Evolutionary conservation across 2,329 filamentous ascomycete genomes (phyloP).

Genomic region (Sphaceloma murrayae): DNA sequence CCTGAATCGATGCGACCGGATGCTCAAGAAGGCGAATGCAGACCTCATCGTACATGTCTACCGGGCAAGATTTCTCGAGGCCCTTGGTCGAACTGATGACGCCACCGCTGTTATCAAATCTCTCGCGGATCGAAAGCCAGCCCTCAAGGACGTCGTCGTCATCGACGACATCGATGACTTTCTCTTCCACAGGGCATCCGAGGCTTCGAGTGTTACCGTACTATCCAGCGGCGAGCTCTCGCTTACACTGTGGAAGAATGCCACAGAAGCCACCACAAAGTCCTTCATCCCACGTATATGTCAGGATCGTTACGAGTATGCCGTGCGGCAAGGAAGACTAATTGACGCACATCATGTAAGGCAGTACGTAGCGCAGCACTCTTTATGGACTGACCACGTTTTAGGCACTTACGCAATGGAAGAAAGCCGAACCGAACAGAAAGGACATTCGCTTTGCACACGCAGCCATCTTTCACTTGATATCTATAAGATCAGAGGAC

Average conservation of each 20-base stretch:
- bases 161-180: conserved; percentile 8
- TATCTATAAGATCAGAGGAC: conserved; percentile 3
- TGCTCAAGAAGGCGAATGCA: conserved; percentile 3
- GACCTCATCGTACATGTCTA: conserved; percentile 5
- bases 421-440: conserved; percentile 5
- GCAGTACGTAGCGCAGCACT: too few species aligned
- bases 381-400: background rate
- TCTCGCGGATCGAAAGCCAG: background rate
- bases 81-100: conserved; percentile 1
- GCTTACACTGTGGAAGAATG: conserved; percentile 3
- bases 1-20: conserved; percentile 3
- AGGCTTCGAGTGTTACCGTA: background rate
- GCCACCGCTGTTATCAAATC: background rate
- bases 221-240: background rate
- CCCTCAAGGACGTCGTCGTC: conserved; percentile 4
- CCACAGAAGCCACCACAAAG: background rate
- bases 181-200: background rate
- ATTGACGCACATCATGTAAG: conserved; percentile 12
- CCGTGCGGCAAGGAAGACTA: background rate
- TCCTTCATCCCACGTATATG: background rate
- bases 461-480: conserved; percentile 4
- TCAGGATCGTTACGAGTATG: conserved; percentile 7
- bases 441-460: conserved; percentile 2
- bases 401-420: conserved; percentile 6
- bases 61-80: conserved; percentile 3